phyloP scores from a whole-genome alignment of 306 rosid species.

The Cucurbita moschata region DNA sequence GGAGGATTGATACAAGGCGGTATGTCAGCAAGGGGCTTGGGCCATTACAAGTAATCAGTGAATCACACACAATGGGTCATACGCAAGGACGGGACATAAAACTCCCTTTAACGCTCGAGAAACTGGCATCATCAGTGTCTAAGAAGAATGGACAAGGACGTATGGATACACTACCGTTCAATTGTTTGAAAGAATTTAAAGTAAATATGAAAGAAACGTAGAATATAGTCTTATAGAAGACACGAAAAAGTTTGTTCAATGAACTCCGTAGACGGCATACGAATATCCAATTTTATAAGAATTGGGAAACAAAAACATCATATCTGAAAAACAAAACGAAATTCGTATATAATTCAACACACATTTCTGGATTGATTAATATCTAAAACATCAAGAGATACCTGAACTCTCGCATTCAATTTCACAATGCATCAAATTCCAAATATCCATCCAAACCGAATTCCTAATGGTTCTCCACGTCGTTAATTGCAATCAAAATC shows the following conservation, averaged over 20 bases:
- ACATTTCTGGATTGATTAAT: background rate
- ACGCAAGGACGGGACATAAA: background rate
- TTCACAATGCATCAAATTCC: background rate
- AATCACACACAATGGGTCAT: background rate
- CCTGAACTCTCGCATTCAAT: background rate
- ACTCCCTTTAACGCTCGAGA: background rate
- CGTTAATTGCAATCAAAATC: background rate
- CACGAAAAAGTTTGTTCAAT: background rate
- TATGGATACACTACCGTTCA: background rate
- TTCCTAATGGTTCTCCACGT: background rate
- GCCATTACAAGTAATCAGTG: background rate
- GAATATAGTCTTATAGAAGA: background rate
- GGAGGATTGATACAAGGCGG: too few species aligned
- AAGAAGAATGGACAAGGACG: background rate
- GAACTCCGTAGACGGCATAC: background rate
- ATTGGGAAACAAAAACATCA: background rate
- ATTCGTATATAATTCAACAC: background rate
- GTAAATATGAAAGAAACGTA: background rate
- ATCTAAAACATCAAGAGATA: background rate
- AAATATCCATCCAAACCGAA: background rate
- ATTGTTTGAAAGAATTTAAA: background rate
- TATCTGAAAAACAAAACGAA: background rate
- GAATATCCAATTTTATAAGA: background rate
- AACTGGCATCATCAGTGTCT: background rate
- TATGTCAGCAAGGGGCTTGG: too few species aligned